These are phyloP conservation scores for Tuber indicum DNA, from an alignment of 495 filamentous ascomycete species.

Conservation along the genomic window DNA sequence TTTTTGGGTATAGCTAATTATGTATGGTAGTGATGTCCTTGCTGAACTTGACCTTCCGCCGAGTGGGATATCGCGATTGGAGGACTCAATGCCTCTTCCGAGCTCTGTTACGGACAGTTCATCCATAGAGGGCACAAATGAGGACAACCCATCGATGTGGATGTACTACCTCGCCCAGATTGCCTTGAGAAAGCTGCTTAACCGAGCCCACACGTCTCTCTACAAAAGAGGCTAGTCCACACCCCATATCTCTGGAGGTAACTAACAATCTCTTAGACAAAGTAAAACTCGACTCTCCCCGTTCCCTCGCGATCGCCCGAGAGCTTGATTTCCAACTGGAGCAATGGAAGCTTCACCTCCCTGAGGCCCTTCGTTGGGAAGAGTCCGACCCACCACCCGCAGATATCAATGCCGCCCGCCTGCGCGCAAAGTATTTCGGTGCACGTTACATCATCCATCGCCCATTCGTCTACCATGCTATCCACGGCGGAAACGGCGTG, in stretches of 20 bases:
- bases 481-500: conserved; percentile 48
- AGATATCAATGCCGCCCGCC: conserved; percentile 75
- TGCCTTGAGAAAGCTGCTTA: conserved; percentile 75
- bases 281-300: conserved; percentile 36
- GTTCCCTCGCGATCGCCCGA: conserved; percentile 36
- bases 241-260: background rate
- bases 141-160: conserved; percentile 53
- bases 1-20: conserved; percentile 5
- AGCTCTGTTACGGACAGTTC: conserved; percentile 44
- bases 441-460: conserved; percentile 84
- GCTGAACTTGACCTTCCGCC: conserved; percentile 82
- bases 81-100: conserved; percentile 62
- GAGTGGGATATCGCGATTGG: conserved; percentile 65
- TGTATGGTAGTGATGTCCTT: conserved; percentile 65
- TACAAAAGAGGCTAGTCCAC: conserved; percentile 54
- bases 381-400: conserved; percentile 59
- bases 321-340: conserved; percentile 46
- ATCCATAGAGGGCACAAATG: conserved; percentile 41
- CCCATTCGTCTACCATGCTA: conserved; percentile 62
- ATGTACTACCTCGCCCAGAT: conserved; percentile 81
- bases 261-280: conserved; percentile 23
- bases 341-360: conserved; percentile 47
- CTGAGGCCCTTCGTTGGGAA: conserved; percentile 54
- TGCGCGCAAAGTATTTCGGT: conserved; percentile 92
- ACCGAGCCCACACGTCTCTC: conserved; percentile 71